Evolutionary conservation across 2,329 filamentous ascomycete genomes (phyloP).

Genomic region (Alternaria burnsii): DNA sequence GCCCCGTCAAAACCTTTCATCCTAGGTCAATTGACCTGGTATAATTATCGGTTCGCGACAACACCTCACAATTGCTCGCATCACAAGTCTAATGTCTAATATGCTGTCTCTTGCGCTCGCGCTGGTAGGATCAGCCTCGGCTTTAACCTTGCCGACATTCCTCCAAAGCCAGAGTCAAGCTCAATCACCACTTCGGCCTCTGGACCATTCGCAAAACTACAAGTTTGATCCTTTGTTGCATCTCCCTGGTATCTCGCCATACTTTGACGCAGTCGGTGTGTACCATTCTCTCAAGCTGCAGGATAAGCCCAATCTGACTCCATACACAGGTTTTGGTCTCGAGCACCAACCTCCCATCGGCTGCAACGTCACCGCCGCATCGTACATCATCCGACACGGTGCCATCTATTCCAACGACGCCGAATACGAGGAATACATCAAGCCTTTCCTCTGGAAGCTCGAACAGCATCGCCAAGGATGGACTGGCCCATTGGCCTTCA

Average conservation of each 20-base stretch:
- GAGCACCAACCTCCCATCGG: constrained; percentile 58
- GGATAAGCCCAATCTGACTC: not conserved
- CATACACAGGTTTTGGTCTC: constrained; percentile 46
- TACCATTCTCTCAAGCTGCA: not conserved
- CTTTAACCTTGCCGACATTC: constrained; percentile 26
- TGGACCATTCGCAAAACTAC: constrained; percentile 48
- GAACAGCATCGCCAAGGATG: constrained; percentile 63
- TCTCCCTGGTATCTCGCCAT: constrained; percentile 60
- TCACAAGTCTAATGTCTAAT: constrained; percentile 4
- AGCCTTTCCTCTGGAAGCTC: constrained; percentile 64
- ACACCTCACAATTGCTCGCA: not conserved
- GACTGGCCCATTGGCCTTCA: constrained; percentile 64
- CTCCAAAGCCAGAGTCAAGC: constrained; percentile 11
- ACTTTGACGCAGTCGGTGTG: constrained; percentile 57
- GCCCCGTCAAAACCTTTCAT: constrained; percentile 1
- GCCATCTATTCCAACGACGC: constrained; percentile 61
- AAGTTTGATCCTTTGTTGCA: constrained; percentile 59
- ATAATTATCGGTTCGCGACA: not conserved
- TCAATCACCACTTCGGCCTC: constrained; percentile 28
- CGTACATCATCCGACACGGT: constrained; percentile 60
- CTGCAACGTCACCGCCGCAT: constrained; percentile 59
- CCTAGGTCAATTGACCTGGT: not conserved
- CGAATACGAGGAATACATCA: constrained; percentile 60
- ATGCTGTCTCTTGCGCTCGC: constrained; percentile 28
- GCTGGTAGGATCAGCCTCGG: constrained; percentile 31